Percentiles rank a stretch among this genome's conserved stretches.
phyloP scores from a whole-genome alignment of 371 early-diverging fungal species.

The Mucor velutinosus region DNA sequence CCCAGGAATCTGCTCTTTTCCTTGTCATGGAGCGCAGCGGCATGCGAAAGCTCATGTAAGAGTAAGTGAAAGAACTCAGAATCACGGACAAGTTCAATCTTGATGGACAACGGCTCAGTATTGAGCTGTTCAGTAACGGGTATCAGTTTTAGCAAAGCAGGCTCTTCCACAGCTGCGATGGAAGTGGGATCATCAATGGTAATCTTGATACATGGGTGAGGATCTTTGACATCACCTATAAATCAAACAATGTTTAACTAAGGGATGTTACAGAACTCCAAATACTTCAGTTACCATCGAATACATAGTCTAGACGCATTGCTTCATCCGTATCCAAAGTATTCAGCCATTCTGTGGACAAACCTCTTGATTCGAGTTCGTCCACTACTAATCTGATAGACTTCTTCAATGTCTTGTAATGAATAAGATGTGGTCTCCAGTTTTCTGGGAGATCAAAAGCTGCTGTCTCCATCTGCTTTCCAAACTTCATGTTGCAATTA shows the following conservation, averaged over 20 bases:
- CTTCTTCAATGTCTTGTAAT: slow-evolving; percentile 72
- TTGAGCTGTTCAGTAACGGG: slow-evolving; percentile 13
- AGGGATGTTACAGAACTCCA: not conserved
- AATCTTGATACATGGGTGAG: slow-evolving; percentile 42
- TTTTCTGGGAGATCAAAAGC: slow-evolving; percentile 64
- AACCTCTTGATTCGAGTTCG: slow-evolving; percentile 60
- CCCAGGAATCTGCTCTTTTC: slow-evolving; percentile 42
- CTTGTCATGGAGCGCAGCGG: slow-evolving; percentile 43
- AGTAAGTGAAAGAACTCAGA: slow-evolving; percentile 61
- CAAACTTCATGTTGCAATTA: slow-evolving; percentile 56
- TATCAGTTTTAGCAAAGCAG: slow-evolving; percentile 19
- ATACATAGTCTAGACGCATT: slow-evolving; percentile 43
- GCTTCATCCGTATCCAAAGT: slow-evolving; percentile 25
- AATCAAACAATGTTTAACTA: not conserved
- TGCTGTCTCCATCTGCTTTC: slow-evolving; percentile 63
- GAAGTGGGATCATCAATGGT: slow-evolving; percentile 31
- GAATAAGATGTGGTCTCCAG: slow-evolving; percentile 72
- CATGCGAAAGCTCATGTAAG: slow-evolving; percentile 50
- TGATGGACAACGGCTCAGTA: slow-evolving; percentile 30
- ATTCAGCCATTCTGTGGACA: slow-evolving; percentile 35
- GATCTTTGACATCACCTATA: slow-evolving; percentile 34
- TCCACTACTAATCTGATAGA: slow-evolving; percentile 67
- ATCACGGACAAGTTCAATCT: slow-evolving; percentile 56
- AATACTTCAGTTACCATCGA: slow-evolving; percentile 38
- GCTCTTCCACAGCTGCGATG: slow-evolving; percentile 10